Evolutionary conservation across 148 eudicot genomes (phyloP).

Genomic region (Gaultheria prostrata): DNA sequence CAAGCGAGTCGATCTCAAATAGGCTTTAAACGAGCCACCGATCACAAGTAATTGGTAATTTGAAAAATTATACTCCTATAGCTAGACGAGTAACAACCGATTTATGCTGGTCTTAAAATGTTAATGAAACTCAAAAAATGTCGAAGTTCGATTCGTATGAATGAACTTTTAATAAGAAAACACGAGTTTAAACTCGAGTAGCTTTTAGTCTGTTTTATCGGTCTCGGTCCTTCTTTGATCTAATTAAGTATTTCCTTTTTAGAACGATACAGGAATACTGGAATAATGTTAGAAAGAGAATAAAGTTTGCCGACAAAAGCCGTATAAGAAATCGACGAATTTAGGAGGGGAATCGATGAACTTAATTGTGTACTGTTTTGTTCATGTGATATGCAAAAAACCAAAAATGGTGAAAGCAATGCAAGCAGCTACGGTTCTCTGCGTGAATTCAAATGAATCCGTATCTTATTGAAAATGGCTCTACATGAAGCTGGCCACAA

Average conservation of each 20-base stretch:
- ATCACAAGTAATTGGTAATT: not conserved
- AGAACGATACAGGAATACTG: not conserved
- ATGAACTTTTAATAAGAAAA: not conserved
- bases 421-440: not conserved
- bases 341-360: not conserved
- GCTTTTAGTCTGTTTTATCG: not conserved
- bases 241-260: too few relatives aligned
- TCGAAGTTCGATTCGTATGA: not conserved
- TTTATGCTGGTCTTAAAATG: not conserved
- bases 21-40: not conserved
- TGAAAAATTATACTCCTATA: not conserved
- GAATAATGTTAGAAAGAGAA: not conserved
- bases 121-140: not conserved
- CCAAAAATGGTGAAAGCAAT: slow-evolving; percentile 11
- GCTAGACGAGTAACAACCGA: not conserved
- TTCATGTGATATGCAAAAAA: slow-evolving; percentile 1
- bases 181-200: not conserved
- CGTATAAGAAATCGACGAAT: not conserved
- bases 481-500: slow-evolving; percentile 9
- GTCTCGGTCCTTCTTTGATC: not conserved
- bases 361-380: not conserved
- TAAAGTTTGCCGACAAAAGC: not conserved
- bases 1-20: not conserved
- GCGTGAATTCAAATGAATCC: not conserved
- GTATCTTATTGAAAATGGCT: not conserved